A percentile compares a stretch with the other conserved stretches of the same genome.
phyloP scores from a whole-genome alignment of 345 rosid genomes.

The Clarkia xantiana region DNA sequence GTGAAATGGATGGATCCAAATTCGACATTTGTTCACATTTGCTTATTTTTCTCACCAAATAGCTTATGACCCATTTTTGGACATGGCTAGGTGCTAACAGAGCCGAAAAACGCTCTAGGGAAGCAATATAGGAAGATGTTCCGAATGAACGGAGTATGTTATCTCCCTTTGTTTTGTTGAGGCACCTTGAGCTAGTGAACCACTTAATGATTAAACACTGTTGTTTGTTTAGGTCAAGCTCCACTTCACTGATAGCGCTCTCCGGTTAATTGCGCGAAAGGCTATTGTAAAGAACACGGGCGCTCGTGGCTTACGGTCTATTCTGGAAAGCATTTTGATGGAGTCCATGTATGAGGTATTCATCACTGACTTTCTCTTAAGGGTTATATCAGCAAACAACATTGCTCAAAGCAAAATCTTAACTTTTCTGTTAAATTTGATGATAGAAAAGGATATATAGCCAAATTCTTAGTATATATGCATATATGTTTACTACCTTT shows the following conservation, averaged over 20 bases:
- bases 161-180: neutral
- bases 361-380: neutral
- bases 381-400: neutral
- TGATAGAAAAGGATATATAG: too few relatives aligned
- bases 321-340: slow-evolving; percentile 83
- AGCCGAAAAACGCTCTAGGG: slow-evolving; percentile 91
- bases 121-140: slow-evolving; percentile 94
- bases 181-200: neutral
- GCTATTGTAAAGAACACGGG: slow-evolving; percentile 85
- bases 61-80: neutral
- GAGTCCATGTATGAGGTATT: slow-evolving; percentile 97
- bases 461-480: too few relatives aligned
- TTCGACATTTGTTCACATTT: too few relatives aligned
- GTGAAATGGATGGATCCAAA: too few relatives aligned
- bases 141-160: slow-evolving; percentile 79
- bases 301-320: slow-evolving; percentile 80
- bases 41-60: too few relatives aligned
- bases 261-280: slow-evolving; percentile 70
- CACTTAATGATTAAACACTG: neutral
- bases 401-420: neutral
- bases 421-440: neutral
- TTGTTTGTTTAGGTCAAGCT: slow-evolving; percentile 52
- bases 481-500: too few relatives aligned
- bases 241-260: slow-evolving; percentile 61
- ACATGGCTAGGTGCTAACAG: slow-evolving; percentile 55